Evolutionary conservation across 257 asterid species (phyloP).

Genomic region (Lithospermum erythrorhizon): DNA sequence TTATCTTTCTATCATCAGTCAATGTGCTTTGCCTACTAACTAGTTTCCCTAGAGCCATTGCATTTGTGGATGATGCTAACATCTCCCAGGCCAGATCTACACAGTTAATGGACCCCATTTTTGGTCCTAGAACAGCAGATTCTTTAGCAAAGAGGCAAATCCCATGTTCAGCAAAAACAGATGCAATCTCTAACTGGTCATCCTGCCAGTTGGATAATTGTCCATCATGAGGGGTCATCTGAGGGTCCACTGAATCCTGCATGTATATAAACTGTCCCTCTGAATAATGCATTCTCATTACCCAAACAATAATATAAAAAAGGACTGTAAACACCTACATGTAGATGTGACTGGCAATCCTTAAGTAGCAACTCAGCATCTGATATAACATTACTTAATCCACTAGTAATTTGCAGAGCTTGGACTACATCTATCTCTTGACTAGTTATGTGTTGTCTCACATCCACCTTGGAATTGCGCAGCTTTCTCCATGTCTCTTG

Average conservation of each 20-base stretch:
- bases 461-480: slow-evolving; percentile 30
- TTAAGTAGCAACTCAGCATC: slow-evolving; percentile 62
- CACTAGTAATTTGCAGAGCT: slow-evolving; percentile 33
- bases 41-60: slow-evolving; percentile 71
- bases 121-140: slow-evolving; percentile 36
- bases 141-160: slow-evolving; percentile 60
- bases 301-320: not conserved
- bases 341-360: slow-evolving; percentile 38
- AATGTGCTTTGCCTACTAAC: slow-evolving; percentile 26
- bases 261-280: slow-evolving; percentile 1
- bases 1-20: slow-evolving; percentile 13
- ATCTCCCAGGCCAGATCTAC: slow-evolving; percentile 69
- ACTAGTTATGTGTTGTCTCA: slow-evolving; percentile 36
- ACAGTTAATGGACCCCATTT: slow-evolving; percentile 21
- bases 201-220: slow-evolving; percentile 52
- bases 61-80: slow-evolving; percentile 49
- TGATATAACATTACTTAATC: slow-evolving; percentile 54
- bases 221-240: slow-evolving; percentile 25
- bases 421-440: slow-evolving; percentile 55
- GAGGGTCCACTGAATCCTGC: slow-evolving; percentile 57
- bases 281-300: not conserved
- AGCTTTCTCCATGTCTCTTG: slow-evolving; percentile 68
- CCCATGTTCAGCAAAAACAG: slow-evolving; percentile 66
- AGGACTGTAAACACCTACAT: slow-evolving; percentile 31
- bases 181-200: slow-evolving; percentile 61